These are phyloP conservation scores for Candida pseudoviswanathii DNA, from an alignment of 1,139 yeast species.

Conservation along the genomic window DNA sequence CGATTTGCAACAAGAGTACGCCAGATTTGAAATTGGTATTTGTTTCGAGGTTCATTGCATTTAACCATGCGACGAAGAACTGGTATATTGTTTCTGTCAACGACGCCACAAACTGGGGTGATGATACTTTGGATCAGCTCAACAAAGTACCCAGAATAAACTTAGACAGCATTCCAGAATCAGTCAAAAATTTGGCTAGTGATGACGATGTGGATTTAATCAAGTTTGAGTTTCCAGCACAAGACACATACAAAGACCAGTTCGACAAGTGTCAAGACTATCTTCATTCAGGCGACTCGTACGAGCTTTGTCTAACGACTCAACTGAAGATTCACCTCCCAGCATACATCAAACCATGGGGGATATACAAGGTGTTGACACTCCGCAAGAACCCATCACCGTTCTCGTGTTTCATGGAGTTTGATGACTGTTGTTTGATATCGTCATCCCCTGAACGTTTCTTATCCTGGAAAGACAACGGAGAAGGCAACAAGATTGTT, in stretches of 20 bases:
- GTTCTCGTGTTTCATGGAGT: constrained; percentile 77
- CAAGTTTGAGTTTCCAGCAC: constrained; percentile 54
- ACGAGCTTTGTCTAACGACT: constrained; percentile 88
- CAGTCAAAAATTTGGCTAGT: constrained; percentile 29
- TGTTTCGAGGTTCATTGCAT: constrained; percentile 64
- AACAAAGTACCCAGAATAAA: constrained; percentile 17
- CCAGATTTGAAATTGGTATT: constrained; percentile 81
- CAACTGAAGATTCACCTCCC: constrained; percentile 65
- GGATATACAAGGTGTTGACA: constrained; percentile 71
- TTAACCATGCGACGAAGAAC: constrained; percentile 50
- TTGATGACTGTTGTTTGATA: constrained; percentile 69
- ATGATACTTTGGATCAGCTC: constrained; percentile 19
- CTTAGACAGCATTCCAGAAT: constrained; percentile 23
- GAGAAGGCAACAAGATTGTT: constrained; percentile 42
- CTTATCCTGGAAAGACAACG: constrained; percentile 67
- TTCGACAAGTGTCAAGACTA: constrained; percentile 69
- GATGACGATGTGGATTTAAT: constrained; percentile 24
- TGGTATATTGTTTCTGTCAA: constrained; percentile 59
- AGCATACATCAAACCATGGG: constrained; percentile 62
- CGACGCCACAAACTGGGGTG: constrained; percentile 39
- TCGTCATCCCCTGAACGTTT: constrained; percentile 97
- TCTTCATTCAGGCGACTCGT: constrained; percentile 83
- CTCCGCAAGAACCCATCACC: constrained; percentile 83
- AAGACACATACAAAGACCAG: constrained; percentile 53
- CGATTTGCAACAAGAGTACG: constrained; percentile 32